Conservation (phyloP, 2,329 filamentous ascomycete species). For the Beauveria varroae region DNA sequence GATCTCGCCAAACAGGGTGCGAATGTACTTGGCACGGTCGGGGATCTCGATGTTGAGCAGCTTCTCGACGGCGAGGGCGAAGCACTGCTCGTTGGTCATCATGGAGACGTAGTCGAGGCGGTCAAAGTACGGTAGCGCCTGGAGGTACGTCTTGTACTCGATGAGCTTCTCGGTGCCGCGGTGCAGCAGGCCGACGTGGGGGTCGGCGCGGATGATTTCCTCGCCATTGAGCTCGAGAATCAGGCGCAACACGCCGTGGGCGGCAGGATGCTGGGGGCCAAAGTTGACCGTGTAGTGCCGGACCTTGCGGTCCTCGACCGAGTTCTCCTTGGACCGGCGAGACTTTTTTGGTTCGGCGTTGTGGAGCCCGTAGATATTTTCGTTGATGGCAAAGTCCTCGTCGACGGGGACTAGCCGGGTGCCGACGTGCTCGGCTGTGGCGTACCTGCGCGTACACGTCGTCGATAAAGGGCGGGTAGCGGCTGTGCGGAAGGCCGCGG, state of each 20-base stretch:
- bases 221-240: conserved; percentile 98
- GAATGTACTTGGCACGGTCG: conserved; percentile 91
- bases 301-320: conserved; percentile 66
- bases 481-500: conserved; percentile 25
- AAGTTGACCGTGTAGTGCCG: conserved; percentile 99
- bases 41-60: conserved; percentile 94
- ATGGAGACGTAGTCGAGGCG: conserved; percentile 98
- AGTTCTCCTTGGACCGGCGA: conserved; percentile 41
- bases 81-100: conserved; percentile 99
- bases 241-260: conserved; percentile 93
- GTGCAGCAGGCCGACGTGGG: conserved; percentile 92
- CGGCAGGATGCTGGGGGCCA: conserved; percentile 94
- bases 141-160: conserved; percentile 98
- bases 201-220: conserved; percentile 93
- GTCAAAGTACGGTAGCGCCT: conserved; percentile 97
- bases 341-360: conserved; percentile 33
- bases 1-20: conserved; percentile 91
- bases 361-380: conserved; percentile 41
- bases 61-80: conserved; percentile 93
- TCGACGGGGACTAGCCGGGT: conserved; percentile 61
- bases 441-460: conserved; percentile 54
- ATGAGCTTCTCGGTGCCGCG: conserved; percentile 98
- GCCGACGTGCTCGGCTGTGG: conserved; percentile 41
- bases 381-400: conserved; percentile 51
- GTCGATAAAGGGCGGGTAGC: conserved; percentile 58